phyloP scores from a whole-genome alignment of 495 filamentous ascomycete genomes.

The Neurospora sp. region DNA sequence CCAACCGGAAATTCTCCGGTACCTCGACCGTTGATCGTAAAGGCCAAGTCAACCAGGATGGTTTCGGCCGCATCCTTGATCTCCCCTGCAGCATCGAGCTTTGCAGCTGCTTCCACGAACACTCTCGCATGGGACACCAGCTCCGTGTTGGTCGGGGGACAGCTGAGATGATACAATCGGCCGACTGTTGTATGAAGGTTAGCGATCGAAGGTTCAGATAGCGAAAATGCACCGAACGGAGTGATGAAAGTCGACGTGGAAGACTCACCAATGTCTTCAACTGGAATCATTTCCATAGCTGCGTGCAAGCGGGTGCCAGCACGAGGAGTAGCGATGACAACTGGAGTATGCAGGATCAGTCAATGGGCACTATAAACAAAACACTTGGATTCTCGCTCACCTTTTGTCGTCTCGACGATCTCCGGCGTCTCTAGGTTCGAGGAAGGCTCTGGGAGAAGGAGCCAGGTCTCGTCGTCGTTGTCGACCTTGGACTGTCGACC shows the following conservation, averaged over 20 bases:
- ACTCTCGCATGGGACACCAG: not conserved
- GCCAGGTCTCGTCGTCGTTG: not conserved
- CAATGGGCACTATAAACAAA: not conserved
- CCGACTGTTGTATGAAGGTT: not conserved
- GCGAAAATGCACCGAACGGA: not conserved
- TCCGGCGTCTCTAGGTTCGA: not conserved
- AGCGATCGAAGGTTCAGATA: not conserved
- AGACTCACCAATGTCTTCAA: not conserved
- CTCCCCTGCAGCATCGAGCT: not conserved
- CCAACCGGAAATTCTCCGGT: not conserved
- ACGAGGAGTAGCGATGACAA: not conserved
- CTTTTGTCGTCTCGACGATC: not conserved
- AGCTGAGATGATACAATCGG: not conserved
- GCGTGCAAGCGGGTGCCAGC: not conserved
- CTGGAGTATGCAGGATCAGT: not conserved
- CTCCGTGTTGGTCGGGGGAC: not conserved
- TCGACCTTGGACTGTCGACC: not conserved
- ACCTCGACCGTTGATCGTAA: not conserved
- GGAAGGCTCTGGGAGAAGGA: not conserved
- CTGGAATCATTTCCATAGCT: not conserved
- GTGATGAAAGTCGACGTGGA: not conserved
- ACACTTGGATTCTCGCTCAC: not conserved
- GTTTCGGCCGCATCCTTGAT: not conserved
- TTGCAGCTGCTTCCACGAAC: not conserved
- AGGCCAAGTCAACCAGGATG: not conserved